Base-by-base conservation (phyloP, 1,284 basidiomycete genomes). In the Ganoderma multipileum region DNA sequence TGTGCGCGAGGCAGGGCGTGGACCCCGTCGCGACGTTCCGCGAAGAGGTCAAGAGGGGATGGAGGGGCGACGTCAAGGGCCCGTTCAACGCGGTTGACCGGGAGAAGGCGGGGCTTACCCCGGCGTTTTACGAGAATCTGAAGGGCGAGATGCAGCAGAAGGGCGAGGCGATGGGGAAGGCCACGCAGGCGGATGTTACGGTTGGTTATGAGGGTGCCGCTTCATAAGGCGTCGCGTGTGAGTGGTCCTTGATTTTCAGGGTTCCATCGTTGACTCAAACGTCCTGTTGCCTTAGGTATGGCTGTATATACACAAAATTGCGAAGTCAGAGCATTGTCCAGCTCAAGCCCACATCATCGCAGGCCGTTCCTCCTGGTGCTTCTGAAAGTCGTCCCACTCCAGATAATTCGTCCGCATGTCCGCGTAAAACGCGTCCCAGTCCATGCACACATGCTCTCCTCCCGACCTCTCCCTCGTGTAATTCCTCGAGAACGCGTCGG, bases 71-170 rank as follows among this genome's bases (percentile, higher is more conserved):
- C 68, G 85, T 96, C 55, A 95, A 94, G 76, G 94, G 94, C 0
- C 95, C 95, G 2, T 96, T 96, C 80, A 96, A 96, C 79, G 85
- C 85, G 0, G 86, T 86, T 28, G 95, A 93, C 75, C 81, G 95
- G 59, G 87, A 90, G 74, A 90, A 87, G 76, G 95, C 95, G 7
- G 92, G 92, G 16, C 80, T 95, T 82, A 90, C 87, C 5, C 83
- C 79, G 59, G 89, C 88, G 36, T 95, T 91, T 75, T 94, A 94
- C 77, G 88, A 91, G 76, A 85, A 90, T 74, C 80, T 96, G 69
- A 85, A 80, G 64, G 94, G 94, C 2, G 90, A 92, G 72, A 75
- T 78, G 78, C 65, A 57, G 78, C 65, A 57, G 26, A 36, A 42
- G 23, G 68, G 63, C 8, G 65, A 66, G 68, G 66, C 64, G 9